Conservation (phyloP, 192 early-diverging fungal species). For the Phlyctochytrium arcticum region DNA sequence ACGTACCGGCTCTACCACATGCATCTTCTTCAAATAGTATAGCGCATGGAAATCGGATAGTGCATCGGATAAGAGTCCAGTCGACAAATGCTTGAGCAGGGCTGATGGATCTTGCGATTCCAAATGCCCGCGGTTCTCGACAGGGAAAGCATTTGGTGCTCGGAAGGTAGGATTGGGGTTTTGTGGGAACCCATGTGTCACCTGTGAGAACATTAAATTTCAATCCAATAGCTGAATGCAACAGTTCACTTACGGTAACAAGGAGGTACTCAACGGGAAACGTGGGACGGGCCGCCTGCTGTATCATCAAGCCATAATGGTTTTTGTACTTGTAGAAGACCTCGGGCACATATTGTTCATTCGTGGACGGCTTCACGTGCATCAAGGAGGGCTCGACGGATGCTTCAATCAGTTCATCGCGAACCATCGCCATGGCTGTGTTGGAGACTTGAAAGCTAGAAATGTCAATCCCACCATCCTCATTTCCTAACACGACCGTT, state of each 20-base stretch:
- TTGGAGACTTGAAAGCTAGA: constrained; percentile 90
- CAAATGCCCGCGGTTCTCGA: constrained; percentile 73
- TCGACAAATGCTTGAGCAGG: constrained; percentile 54
- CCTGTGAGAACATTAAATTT: constrained; percentile 17
- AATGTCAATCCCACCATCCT: constrained; percentile 81
- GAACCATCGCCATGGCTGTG: constrained; percentile 80
- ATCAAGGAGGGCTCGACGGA: constrained; percentile 81
- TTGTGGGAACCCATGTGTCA: constrained; percentile 89
- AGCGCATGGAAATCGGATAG: constrained; percentile 88
- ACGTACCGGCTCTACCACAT: constrained; percentile 56
- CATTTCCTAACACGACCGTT: constrained; percentile 51
- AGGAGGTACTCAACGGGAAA: constrained; percentile 97
- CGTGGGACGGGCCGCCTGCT: constrained; percentile 87
- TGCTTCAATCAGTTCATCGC: constrained; percentile 88
- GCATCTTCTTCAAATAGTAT: constrained; percentile 59
- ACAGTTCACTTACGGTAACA: constrained; percentile 66
- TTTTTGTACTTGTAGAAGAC: constrained; percentile 96
- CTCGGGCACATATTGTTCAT: constrained; percentile 88
- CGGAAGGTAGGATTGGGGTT: constrained; percentile 73
- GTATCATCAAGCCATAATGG: constrained; percentile 83
- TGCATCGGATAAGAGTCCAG: constrained; percentile 38
- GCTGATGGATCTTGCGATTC: constrained; percentile 50
- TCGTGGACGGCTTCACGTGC: constrained; percentile 71
- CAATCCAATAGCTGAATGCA: constrained; percentile 2
- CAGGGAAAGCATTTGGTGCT: constrained; percentile 53